phyloP scores from a whole-genome alignment of 1,284 basidiomycete genomes.

The Inonotus hispidus region DNA sequence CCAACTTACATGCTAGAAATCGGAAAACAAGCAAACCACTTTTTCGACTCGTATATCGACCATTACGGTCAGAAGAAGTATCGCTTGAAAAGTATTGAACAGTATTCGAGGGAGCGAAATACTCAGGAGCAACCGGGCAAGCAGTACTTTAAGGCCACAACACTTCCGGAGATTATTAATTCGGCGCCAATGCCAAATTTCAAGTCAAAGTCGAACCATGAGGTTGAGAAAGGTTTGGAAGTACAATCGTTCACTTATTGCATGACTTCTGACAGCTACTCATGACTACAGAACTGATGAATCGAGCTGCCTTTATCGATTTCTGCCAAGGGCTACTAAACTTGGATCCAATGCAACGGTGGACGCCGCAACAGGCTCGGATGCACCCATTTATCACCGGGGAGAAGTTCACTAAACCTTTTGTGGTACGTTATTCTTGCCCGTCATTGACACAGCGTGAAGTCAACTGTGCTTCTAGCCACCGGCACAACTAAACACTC shows the following conservation, averaged over 20 bases:
- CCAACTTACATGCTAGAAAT: conserved; percentile 92
- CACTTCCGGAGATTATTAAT: conserved; percentile 93
- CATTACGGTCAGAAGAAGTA: conserved; percentile 85
- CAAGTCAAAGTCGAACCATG: conserved; percentile 68
- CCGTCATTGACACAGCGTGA: background rate
- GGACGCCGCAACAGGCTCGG: conserved; percentile 96
- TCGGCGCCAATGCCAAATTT: conserved; percentile 85
- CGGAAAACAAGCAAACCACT: conserved; percentile 93
- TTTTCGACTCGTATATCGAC: conserved; percentile 84
- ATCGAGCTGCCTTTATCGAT: conserved; percentile 93
- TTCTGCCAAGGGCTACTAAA: conserved; percentile 94
- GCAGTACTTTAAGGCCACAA: conserved; percentile 96
- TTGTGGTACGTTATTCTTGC: conserved; percentile 56
- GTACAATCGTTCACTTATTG: conserved; percentile 8
- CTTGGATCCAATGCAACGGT: conserved; percentile 91
- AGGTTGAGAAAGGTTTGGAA: conserved; percentile 85
- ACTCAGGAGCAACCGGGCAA: conserved; percentile 96
- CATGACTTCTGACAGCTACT: conserved; percentile 10
- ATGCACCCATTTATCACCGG: conserved; percentile 98
- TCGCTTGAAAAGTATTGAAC: conserved; percentile 87
- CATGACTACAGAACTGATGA: conserved; percentile 73
- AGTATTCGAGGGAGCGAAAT: conserved; percentile 93
- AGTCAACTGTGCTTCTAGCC: conserved; percentile 13
- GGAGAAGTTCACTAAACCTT: conserved; percentile 88
- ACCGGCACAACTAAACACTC: conserved; percentile 11